Evolutionary conservation across 495 filamentous ascomycete genomes (phyloP).

Genomic region (Hyaloscypha hepaticicola): DNA sequence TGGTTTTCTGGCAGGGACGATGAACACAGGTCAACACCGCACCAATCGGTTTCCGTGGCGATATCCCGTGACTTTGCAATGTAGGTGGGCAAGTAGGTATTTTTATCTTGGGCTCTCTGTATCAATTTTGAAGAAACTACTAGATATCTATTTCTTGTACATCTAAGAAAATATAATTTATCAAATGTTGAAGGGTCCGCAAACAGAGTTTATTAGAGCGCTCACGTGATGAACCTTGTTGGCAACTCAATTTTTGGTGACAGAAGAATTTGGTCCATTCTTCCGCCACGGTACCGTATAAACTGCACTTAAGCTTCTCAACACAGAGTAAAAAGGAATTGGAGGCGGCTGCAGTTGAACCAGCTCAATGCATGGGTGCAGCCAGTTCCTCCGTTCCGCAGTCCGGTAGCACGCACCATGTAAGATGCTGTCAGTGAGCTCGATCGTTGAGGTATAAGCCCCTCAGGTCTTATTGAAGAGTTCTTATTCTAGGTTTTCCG

Average conservation of each 20-base stretch:
- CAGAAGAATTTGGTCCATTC: not conserved
- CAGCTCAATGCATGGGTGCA: not conserved
- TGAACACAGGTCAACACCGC: not conserved
- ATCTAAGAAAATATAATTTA: too few relatives aligned
- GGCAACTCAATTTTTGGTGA: not conserved
- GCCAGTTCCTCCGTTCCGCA: not conserved
- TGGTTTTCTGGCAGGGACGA: not conserved
- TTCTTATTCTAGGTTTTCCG: too few relatives aligned
- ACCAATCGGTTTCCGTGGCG: not conserved
- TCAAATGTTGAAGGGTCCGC: too few relatives aligned
- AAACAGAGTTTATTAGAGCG: too few relatives aligned
- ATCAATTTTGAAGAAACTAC: not conserved
- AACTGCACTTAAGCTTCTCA: too few relatives aligned
- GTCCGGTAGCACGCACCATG: not conserved
- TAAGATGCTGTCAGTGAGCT: not conserved
- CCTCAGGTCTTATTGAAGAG: too few relatives aligned
- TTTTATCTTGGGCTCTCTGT: not conserved
- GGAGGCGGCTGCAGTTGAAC: not conserved
- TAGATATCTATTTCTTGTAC: not conserved
- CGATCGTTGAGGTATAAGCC: not conserved
- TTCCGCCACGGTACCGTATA: too few relatives aligned
- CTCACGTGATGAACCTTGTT: too few relatives aligned
- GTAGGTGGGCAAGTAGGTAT: too few relatives aligned
- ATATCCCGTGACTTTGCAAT: not conserved
- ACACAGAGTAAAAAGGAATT: not conserved